Conservation (phyloP, 352 stramenopile genomes). For the Phytophthora ramorum region DNA sequence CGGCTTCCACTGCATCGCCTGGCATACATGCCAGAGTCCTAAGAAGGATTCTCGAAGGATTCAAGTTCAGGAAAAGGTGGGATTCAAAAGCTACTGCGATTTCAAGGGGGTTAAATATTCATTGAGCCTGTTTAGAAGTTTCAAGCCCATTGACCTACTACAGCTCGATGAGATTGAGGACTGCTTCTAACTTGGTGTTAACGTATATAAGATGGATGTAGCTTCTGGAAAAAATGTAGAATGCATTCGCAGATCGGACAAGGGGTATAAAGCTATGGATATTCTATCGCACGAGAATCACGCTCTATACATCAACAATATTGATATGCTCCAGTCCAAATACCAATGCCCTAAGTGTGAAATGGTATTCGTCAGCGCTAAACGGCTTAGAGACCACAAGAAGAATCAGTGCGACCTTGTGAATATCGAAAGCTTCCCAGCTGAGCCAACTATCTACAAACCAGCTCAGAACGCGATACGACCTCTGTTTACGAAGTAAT, state of each 20-base stretch:
- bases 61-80: conserved; percentile 5
- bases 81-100: conserved; percentile 8
- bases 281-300: too few relatives aligned
- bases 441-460: too few relatives aligned
- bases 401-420: conserved; percentile 16
- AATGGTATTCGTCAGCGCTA: not conserved
- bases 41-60: conserved; percentile 18
- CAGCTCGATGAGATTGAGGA: conserved; percentile 13
- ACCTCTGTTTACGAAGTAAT: conserved; percentile 7
- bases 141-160: conserved; percentile 16
- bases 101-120: conserved; percentile 10
- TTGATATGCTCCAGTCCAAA: not conserved
- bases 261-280: too few relatives aligned
- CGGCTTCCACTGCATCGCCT: conserved; percentile 10
- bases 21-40: not conserved
- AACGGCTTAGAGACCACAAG: conserved; percentile 11
- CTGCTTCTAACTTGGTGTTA: conserved; percentile 15
- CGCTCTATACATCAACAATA: too few relatives aligned
- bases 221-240: conserved; percentile 3
- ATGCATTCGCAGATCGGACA: too few relatives aligned
- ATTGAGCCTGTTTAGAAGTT: not conserved
- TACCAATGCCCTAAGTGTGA: not conserved
- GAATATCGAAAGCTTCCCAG: too few relatives aligned
- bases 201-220: conserved; percentile 13
- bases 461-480: not conserved